Evolutionary conservation across 2,329 filamentous ascomycete genomes (phyloP), one percentile per base, ranked within the genome.

Genomic region (Ceratocystis lukuohia): DNA sequence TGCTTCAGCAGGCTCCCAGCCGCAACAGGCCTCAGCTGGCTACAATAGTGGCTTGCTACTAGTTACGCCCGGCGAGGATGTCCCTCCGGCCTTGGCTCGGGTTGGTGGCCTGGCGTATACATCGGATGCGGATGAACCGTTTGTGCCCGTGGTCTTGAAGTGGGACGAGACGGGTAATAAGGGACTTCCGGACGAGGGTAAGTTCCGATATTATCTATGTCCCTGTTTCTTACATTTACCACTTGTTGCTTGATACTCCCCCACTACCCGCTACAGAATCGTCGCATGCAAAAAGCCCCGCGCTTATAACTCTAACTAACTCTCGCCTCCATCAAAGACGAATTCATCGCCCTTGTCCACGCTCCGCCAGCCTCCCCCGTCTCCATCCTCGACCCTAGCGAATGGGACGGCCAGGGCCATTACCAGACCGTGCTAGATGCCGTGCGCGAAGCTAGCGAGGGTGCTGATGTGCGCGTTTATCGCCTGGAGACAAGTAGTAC

Each of bases 81-180:
- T 91, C 65, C 89, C 91, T 5, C 75, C 78, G 62, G 75, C 77
- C 2, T 79, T 92, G 65, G 75, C 77, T 65, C 76, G 76, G 65
- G 78, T 80, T 62, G 77, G 81, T 63, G 82, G 80, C 56, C 86
- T 87, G 73, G 25, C 64, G n/a, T 96, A 94, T 75, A 75, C 83
- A 17, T 94, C 88, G 69, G 92, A 96, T 68, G 85, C 89, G 37
- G 91, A 96, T 74, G 90, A 95, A 79, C 86, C 88, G 3, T 96
- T 96, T 75, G 85, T 88, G 74, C 84, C 85, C 2, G 89, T 96
- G 5, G 84, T 82, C 65, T 74, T 96, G 70, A 80, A 79, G 70
- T 89, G 82, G 77, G 75, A 79, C 22, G 80, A 81, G 69, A 75
- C 73, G 20, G 79, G 77, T 28, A 76, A 76, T 48, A 77, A 76